Evolutionary conservation across 2,329 filamentous ascomycete species (phyloP), one percentile per base, ranked within the genome.

Genomic region (Coniella vitis): DNA sequence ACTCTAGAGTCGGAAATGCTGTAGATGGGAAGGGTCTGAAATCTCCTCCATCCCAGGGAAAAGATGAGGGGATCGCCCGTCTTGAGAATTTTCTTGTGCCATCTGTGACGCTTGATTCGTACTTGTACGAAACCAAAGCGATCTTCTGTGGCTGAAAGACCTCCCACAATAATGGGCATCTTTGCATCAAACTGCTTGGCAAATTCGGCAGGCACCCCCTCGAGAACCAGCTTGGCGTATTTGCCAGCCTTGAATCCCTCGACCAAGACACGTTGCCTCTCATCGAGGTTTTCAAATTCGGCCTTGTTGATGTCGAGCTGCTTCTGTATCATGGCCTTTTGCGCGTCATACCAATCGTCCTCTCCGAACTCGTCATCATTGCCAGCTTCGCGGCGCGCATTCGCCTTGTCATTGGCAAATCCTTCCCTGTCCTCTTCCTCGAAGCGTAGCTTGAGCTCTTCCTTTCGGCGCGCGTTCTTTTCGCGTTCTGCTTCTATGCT

Each of bases 21-120:
- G 78, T 96, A 98, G 52, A 96, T 83, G 16, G 91, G 91, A 57
- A 93, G 74, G 5, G 86, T 84, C 69, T 97, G 93, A 74, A 98
- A 98, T 53, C 93, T 80, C 44, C 93, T 79, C 93, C 93, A 98
- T 37, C 93, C 93, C 38, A 98, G 76, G 2, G 90, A 96, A 73
- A 98, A 93, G 63, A 98, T 95, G 45, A 98, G 77, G 14, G 93
- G 94, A 62, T 98, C 93, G 63, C 95, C 95, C 31, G 90, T 97
- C 74, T 98, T 98, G 57, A 98, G 76, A 58, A 97, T 97, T 74
- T 93, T 95, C 79, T 96, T 96, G 72, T 98, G 93, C 94, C 94
- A 98, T 57, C 93, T 79, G 66, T 98, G 93, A 47, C 90, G 81
- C 78, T 98, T 98, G 73, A 98, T 95, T 44, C 94, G 83, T 50